These are phyloP conservation scores for Penicillium chermesinum DNA, from an alignment of 495 filamentous ascomycete genomes.

Conservation along the genomic window DNA sequence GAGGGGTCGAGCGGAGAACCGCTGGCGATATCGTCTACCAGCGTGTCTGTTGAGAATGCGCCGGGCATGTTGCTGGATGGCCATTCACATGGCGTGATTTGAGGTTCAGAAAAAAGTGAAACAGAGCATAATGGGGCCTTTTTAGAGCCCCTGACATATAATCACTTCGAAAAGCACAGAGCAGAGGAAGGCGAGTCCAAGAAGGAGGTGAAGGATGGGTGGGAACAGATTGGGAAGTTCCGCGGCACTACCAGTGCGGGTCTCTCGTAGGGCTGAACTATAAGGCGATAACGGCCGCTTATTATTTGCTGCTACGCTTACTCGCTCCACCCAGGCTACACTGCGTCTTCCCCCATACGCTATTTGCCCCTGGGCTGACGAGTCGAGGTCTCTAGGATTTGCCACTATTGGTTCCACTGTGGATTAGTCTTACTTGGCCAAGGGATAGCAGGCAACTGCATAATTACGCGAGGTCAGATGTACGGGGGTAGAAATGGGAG, in stretches of 20 bases:
- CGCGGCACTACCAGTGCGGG: conserved; percentile 1
- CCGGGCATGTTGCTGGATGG: no score
- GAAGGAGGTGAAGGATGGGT: conserved; percentile 1
- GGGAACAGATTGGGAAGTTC: neutral
- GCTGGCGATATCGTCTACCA: no score
- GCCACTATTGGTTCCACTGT: neutral
- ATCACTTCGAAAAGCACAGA: no score
- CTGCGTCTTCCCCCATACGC: neutral
- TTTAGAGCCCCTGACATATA: no score
- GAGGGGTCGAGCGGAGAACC: no score
- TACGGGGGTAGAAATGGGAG: neutral
- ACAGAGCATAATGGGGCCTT: no score
- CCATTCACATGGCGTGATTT: no score
- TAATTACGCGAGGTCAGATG: neutral
- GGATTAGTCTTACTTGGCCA: neutral
- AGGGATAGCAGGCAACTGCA: neutral
- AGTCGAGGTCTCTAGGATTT: no score
- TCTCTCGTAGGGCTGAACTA: conserved; percentile 22
- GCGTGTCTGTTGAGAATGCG: no score
- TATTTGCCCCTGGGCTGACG: no score
- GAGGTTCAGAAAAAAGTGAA: no score
- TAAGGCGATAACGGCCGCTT: conserved; percentile 6
- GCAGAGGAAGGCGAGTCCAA: neutral
- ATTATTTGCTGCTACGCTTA: neutral
- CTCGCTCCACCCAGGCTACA: neutral